Conservation (phyloP, 805 yeast species). For the Metschnikowia vanudenii region DNA sequence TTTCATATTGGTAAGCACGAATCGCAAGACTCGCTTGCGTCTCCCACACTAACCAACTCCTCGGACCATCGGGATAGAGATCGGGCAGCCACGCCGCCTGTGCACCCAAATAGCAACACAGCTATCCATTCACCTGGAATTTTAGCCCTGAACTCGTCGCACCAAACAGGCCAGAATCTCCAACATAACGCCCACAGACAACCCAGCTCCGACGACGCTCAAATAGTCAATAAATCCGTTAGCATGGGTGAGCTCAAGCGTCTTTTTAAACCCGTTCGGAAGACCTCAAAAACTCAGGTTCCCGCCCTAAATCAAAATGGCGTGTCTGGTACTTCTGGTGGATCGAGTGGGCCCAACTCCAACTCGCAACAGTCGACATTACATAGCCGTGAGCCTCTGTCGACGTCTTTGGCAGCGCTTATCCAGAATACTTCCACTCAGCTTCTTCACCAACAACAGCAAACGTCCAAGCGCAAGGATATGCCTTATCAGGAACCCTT, state of each 20-base stretch:
- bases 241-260: conserved; percentile 74
- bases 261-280: conserved; percentile 61
- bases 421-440: conserved; percentile 20
- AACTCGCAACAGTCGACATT: neutral
- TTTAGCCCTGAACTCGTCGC: conserved; percentile 9
- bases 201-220: conserved; percentile 18
- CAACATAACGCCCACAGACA: conserved; percentile 10
- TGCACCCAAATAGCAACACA: neutral
- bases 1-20: conserved; percentile 43
- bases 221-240: conserved; percentile 34
- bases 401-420: conserved; percentile 18
- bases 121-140: conserved; percentile 13
- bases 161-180: conserved; percentile 2
- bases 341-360: neutral
- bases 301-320: conserved; percentile 1
- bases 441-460: conserved; percentile 27
- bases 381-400: conserved; percentile 19
- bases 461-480: conserved; percentile 18
- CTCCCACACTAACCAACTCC: conserved; percentile 37
- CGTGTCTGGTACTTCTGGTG: neutral
- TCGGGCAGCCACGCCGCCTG: neutral
- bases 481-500: conserved; percentile 18
- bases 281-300: conserved; percentile 20
- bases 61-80: conserved; percentile 22
- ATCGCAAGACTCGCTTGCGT: conserved; percentile 34